Conservation (phyloP, 1,139 yeast genomes). For the Diutina siamensis region DNA sequence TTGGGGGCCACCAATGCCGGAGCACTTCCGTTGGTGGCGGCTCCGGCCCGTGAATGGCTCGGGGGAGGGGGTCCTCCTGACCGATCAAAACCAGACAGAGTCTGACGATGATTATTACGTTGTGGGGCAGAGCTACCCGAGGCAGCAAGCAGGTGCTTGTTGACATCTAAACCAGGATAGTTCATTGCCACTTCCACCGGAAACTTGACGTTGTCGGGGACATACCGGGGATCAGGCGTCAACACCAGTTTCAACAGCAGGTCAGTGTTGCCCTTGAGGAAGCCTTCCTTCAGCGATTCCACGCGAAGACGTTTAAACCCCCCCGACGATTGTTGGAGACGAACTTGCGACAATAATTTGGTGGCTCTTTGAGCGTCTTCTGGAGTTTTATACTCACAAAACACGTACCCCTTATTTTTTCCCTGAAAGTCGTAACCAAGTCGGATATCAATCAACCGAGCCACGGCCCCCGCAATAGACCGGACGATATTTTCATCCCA, state of each 20-base stretch:
- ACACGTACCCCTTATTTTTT: slow-evolving; percentile 56
- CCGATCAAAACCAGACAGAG: not conserved
- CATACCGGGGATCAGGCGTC: not conserved
- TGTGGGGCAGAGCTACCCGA: not conserved
- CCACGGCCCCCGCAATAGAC: slow-evolving; percentile 55
- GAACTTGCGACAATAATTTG: slow-evolving; percentile 29
- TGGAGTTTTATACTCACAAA: slow-evolving; percentile 44
- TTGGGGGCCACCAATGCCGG: slow-evolving; percentile 8
- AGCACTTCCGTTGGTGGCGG: too few species aligned
- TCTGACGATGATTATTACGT: not conserved
- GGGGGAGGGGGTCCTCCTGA: too few species aligned
- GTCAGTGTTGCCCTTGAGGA: slow-evolving; percentile 21
- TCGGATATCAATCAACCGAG: slow-evolving; percentile 50
- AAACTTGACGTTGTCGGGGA: slow-evolving; percentile 2
- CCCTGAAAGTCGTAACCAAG: slow-evolving; percentile 50
- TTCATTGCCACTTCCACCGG: not conserved
- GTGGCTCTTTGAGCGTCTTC: slow-evolving; percentile 42
- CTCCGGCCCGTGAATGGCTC: too few species aligned
- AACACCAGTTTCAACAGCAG: slow-evolving; percentile 1
- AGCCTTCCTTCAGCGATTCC: slow-evolving; percentile 53
- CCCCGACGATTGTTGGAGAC: slow-evolving; percentile 24
- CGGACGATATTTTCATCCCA: slow-evolving; percentile 48
- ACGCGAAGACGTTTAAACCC: slow-evolving; percentile 33
- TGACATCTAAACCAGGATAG: not conserved
- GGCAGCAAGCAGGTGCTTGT: not conserved